Evolutionary conservation across 345 rosid genomes (phyloP), one percentile per base, ranked within the genome.

Genomic region (Draba incana): DNA sequence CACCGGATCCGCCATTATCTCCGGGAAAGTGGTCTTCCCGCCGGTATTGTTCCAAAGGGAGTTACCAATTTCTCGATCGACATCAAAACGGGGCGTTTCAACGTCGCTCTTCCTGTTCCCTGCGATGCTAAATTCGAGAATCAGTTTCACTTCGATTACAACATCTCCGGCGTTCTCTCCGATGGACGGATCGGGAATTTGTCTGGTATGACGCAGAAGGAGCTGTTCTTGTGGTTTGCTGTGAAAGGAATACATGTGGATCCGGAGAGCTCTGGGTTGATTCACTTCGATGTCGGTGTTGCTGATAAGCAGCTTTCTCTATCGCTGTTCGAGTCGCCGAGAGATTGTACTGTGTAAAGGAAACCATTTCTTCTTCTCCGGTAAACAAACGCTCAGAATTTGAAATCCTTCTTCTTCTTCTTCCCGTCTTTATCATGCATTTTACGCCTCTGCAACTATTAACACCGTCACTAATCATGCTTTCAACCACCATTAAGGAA

Each of bases 111-210:
- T 11, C 79, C 88, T 5, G 82, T 75, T 62, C 92, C 95, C 35
- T 90, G 97, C 76, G 85, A 81, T 70, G 90, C 90, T n/a, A 73
- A 83, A 57, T 86, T 84, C 75, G 97, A 88, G 86, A 90, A 72
- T 70, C 85, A 90, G 83, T 70, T 90, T 68, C 97, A 84, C 69
- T 90, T 88, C 80, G 92, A 90, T 61, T 69, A 75, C 76, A 90
- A 86, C 75, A 83, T 90, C 68, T 64, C 90, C 1, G 97, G 97
- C 10, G 73, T 79, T 1, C 61, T 90, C 27, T 77, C 80, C 51
- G 81, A 75, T 67, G 90, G 95, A 5, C 76, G 77, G 79, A 84
- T 90, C 84, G 84, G 85, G 46, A 80, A 76, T 24, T 70, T 90
- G 3, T 88, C 95, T 2, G 97, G 97, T 33, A 82, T 90, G 49